Evolutionary conservation across 352 stramenopile species (phyloP), one percentile per base, ranked within the genome.

Genomic region (Globisporangium paddicum): DNA sequence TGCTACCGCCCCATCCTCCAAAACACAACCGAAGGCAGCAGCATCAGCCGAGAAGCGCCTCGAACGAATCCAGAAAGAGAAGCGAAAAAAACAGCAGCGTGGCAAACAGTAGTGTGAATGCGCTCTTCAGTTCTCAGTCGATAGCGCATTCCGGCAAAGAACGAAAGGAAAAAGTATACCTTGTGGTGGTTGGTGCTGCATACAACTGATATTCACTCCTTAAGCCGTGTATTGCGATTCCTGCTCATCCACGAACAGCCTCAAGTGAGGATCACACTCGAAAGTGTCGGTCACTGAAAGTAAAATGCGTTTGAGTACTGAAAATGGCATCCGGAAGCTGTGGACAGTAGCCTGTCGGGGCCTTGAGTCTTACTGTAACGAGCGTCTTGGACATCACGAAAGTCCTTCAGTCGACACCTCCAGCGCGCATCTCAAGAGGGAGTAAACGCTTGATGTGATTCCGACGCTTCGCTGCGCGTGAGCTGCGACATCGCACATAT

Each of bases 31-130:
- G 7, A 65, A 60, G 28, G 11, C 40, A 35, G 23, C 25, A 6
- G 26, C 8, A 28, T 19, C 53, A 23, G 48, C 56, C 13, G 42
- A 60, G 30, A 64, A 64, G 32, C 55, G 56, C 5, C 14, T 64
- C 28, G 62, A 65, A 47, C 62, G 62, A 25, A 55, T 68, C 30
- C 62, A 68, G 40, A 59, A 64, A 23, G 62, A 64, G 47, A 68
- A 66, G 42, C 52, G 49, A 16, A 59, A 46, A 23, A 41, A 49
- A 19, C 49, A 48, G 35, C 52, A 49, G 32, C 44, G 45, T 2
- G 18, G 40, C 3, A 55, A 49, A 23, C 28, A 55, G 35, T 13
- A 50, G 23, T 25, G n/a, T 50, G 6, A 34, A 50, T 30, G 4
- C n/a, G n/a, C n/a, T n/a, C n/a, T n/a, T n/a, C n/a, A n/a, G n/a